These are phyloP conservation scores for Populus davidiana DNA, from an alignment of 345 rosid species.

Conservation along the genomic window DNA sequence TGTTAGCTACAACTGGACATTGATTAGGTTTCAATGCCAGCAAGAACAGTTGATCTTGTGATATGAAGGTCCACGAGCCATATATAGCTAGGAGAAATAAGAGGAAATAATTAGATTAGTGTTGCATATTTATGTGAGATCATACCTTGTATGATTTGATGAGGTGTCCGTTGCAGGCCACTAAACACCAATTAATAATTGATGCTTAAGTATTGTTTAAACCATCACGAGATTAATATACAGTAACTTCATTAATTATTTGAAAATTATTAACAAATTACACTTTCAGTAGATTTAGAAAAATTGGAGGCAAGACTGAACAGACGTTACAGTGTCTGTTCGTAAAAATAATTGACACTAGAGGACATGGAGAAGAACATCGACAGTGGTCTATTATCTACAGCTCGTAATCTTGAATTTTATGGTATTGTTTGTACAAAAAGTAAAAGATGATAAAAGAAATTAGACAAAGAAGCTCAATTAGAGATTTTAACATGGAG, in stretches of 20 bases:
- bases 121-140: not conserved
- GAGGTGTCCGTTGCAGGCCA: not conserved
- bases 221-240: not conserved
- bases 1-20: not conserved
- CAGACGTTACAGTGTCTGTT: slow-evolving; percentile 30
- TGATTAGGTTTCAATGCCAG: not conserved
- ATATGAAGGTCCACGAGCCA: too few species aligned
- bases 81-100: too few species aligned
- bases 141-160: not conserved
- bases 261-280: not conserved
- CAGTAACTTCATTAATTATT: not conserved
- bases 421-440: slow-evolving; percentile 14
- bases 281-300: not conserved
- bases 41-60: not conserved
- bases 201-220: not conserved
- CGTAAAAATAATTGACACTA: slow-evolving; percentile 13
- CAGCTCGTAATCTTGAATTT: slow-evolving; percentile 47
- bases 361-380: slow-evolving; percentile 12
- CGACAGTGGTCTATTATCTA: slow-evolving; percentile 20
- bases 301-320: not conserved
- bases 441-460: not conserved
- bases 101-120: not conserved
- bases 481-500: not conserved
- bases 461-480: not conserved
- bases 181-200: not conserved